These are phyloP conservation scores for Entophlyctis luteolus DNA, from an alignment of 192 early-diverging fungal species.

Conservation along the genomic window DNA sequence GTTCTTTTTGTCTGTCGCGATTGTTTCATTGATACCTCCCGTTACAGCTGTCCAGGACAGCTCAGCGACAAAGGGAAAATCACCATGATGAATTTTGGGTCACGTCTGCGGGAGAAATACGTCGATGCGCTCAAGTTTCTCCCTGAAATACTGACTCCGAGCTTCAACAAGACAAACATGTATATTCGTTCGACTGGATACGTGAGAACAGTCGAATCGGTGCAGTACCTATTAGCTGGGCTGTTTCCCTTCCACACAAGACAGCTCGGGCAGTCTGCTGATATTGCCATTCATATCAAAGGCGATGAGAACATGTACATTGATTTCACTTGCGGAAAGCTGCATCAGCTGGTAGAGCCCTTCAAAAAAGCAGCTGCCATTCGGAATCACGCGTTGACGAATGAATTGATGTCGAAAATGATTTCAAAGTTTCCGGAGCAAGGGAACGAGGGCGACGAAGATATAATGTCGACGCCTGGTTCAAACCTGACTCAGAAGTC, in stretches of 20 bases:
- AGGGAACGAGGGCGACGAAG: neutral
- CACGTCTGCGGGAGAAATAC: constrained; percentile 7
- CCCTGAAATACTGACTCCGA: neutral
- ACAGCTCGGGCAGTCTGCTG: neutral
- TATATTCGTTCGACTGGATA: constrained; percentile 59
- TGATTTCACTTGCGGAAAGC: constrained; percentile 10
- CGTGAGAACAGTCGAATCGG: constrained; percentile 62
- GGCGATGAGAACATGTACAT: constrained; percentile 17
- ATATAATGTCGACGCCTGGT: neutral
- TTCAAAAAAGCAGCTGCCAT: constrained; percentile 12
- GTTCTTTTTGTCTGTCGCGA: neutral
- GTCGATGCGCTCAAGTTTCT: neutral
- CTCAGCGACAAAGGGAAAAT: constrained; percentile 13
- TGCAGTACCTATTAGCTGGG: constrained; percentile 60
- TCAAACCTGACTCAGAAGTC: neutral
- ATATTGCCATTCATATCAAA: constrained; percentile 10
- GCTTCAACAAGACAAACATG: constrained; percentile 24
- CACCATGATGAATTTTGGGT: neutral
- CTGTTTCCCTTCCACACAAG: constrained; percentile 49
- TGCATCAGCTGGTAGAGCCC: constrained; percentile 10
- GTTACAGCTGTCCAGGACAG: constrained; percentile 3
- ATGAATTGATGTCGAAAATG: constrained; percentile 13
- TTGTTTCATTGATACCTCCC: neutral
- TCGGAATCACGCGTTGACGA: neutral
- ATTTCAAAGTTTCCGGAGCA: neutral